Percentiles rank a stretch among this genome's conserved stretches.
phyloP scores from a whole-genome alignment of 2,329 filamentous ascomycete species.

The Penicillium sp. region DNA sequence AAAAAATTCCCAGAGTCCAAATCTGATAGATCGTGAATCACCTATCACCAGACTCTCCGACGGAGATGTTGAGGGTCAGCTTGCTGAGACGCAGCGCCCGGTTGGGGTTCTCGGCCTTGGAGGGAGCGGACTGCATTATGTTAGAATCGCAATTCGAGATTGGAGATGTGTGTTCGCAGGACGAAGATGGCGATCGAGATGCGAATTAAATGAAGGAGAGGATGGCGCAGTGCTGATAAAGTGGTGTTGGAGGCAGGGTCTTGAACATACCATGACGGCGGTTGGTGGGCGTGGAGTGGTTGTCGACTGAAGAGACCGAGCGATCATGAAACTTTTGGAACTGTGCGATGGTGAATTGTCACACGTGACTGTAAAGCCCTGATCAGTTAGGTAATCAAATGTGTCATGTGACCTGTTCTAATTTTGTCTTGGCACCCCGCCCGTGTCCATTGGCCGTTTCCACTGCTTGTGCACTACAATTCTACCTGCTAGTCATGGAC shows the following conservation, averaged over 20 bases:
- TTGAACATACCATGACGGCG: conserved; percentile 54
- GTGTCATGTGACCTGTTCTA: too few relatives aligned
- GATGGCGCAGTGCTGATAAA: neutral
- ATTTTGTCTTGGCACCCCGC: too few relatives aligned
- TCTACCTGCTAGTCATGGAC: too few relatives aligned
- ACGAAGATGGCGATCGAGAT: neutral
- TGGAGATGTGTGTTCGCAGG: conserved; percentile 1
- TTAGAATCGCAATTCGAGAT: conserved; percentile 22
- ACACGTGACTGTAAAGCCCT: conserved; percentile 13
- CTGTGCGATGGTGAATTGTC: neutral
- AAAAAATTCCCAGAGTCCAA: neutral
- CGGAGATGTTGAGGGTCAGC: conserved; percentile 99
- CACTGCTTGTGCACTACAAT: too few relatives aligned
- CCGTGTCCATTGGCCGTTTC: too few relatives aligned
- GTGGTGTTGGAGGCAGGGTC: neutral
- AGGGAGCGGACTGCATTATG: conserved; percentile 64
- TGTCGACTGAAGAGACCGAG: conserved; percentile 37
- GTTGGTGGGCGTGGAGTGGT: conserved; percentile 44
- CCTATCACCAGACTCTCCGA: conserved; percentile 98
- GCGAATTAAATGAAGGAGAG: neutral
- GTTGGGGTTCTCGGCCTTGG: conserved; percentile 96
- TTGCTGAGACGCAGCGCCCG: conserved; percentile 99
- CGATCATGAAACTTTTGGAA: conserved; percentile 25
- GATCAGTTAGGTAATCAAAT: neutral
- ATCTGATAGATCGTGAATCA: neutral